These are phyloP conservation scores for Royoungia palumana DNA, from an alignment of 768 basidiomycete genomes.

Conservation along the genomic window DNA sequence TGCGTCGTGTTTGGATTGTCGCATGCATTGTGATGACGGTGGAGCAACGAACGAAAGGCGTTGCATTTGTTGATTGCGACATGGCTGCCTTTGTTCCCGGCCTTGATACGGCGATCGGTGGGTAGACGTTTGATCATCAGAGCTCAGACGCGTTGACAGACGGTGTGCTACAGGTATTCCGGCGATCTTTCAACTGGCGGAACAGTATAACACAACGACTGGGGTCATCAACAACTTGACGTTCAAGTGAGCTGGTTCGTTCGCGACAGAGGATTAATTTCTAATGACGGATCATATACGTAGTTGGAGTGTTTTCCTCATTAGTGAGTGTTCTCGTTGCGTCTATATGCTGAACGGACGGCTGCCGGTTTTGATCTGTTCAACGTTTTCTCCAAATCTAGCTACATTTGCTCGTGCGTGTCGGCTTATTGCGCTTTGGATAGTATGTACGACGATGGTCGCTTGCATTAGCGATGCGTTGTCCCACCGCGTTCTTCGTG, in stretches of 20 bases:
- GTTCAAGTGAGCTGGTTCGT: constrained; percentile 31
- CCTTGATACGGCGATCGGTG: constrained; percentile 51
- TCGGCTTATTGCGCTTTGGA: background rate
- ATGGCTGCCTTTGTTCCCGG: constrained; percentile 54
- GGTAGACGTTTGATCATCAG: constrained; percentile 6
- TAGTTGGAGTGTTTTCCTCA: constrained; percentile 48
- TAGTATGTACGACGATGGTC: background rate
- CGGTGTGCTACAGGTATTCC: constrained; percentile 41
- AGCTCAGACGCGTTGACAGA: background rate
- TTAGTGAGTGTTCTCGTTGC: constrained; percentile 28
- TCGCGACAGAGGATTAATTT: background rate
- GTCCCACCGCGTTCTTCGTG: constrained; percentile 33
- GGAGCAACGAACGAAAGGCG: constrained; percentile 43
- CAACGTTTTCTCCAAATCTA: constrained; percentile 48
- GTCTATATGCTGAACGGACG: constrained; percentile 12
- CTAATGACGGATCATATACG: constrained; percentile 3
- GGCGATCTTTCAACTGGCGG: constrained; percentile 44
- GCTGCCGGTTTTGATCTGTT: constrained; percentile 41
- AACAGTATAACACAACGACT: constrained; percentile 42
- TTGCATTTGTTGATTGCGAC: constrained; percentile 48
- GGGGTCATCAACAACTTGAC: constrained; percentile 51
- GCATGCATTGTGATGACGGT: constrained; percentile 25
- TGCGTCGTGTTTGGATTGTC: constrained; percentile 17
- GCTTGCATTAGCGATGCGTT: constrained; percentile 26
- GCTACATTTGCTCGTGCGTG: constrained; percentile 42